These are phyloP conservation scores for Salix arbutifolia DNA, from an alignment of 345 rosid species.

Conservation along the genomic window DNA sequence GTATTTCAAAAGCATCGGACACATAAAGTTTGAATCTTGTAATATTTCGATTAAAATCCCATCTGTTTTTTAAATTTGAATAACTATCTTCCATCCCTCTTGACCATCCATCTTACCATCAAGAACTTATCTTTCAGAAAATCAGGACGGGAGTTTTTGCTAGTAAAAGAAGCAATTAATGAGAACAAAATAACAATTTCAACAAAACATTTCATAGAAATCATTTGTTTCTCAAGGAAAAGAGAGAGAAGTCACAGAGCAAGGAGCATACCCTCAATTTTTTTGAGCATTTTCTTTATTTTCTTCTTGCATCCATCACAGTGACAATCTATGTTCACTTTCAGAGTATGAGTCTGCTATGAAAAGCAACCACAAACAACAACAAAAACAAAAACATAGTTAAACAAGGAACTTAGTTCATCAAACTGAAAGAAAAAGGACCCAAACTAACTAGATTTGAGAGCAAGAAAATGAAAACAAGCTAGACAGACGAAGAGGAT, in stretches of 20 bases:
- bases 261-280: conserved; percentile 60
- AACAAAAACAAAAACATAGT: neutral
- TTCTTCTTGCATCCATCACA: conserved; percentile 93
- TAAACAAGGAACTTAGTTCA: neutral
- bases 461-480: neutral
- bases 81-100: neutral
- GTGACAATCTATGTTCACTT: conserved; percentile 66
- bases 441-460: neutral
- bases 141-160: neutral
- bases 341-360: conserved; percentile 76
- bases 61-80: neutral
- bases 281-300: conserved; percentile 69
- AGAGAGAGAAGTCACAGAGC: neutral
- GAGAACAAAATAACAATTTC: neutral
- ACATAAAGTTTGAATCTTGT: neutral
- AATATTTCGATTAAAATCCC: neutral
- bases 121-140: neutral
- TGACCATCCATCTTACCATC: neutral
- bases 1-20: neutral
- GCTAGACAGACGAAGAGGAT: neutral
- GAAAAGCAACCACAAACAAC: conserved; percentile 10
- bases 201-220: neutral
- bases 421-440: neutral
- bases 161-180: neutral
- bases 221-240: neutral